Base-by-base conservation (phyloP, 2,329 filamentous ascomycete genomes). In the Aspergillus sp. region DNA sequence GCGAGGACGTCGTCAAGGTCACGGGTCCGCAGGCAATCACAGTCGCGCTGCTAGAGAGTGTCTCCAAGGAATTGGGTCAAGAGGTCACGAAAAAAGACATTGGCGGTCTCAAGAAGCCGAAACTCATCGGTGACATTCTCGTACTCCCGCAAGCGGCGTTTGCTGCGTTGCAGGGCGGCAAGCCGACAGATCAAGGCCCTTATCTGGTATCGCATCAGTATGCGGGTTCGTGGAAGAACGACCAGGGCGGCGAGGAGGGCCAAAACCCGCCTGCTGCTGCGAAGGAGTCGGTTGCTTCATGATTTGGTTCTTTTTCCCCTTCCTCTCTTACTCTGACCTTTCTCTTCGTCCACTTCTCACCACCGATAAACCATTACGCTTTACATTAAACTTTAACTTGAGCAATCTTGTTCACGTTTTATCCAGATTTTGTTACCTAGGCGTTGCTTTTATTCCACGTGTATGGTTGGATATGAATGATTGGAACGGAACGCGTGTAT, bases 21-120 rank as follows among this genome's bases (percentile, higher is more conserved):
- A 65, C 57, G 7, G 63, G 63, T 1, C 63, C 63, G 31, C 63
- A 65, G 54, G 63, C 63, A 7, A 63, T 65, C 4, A 65, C 63
- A n/a, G 31, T 65, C 30, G 57, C 63, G 2, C 41, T 65, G 9
- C 57, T 65, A 4, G 19, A 52, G 43, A 63, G 57, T 31, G 23
- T 65, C 11, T 54, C 52, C 22, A 22, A 30, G 3, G 46, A 43
- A 7, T 48, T 49, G 28, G 52, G 47, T 22, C n/a, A 41, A 43
- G 38, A 49, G 4, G 15, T 65, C 47, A 34, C 38, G 1, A 57
- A 54, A n/a, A 9, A 47, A 13, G 25, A 60, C 5, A 52, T 65
- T 17, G 19, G 6, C 17, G 28, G 48, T 13, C 22, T 65, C 6
- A 58, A 57, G 48, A 60, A 63, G 52, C 60, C 60, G 0, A 58